phyloP scores from a whole-genome alignment of 768 basidiomycete species.

The Boletales sp. region DNA sequence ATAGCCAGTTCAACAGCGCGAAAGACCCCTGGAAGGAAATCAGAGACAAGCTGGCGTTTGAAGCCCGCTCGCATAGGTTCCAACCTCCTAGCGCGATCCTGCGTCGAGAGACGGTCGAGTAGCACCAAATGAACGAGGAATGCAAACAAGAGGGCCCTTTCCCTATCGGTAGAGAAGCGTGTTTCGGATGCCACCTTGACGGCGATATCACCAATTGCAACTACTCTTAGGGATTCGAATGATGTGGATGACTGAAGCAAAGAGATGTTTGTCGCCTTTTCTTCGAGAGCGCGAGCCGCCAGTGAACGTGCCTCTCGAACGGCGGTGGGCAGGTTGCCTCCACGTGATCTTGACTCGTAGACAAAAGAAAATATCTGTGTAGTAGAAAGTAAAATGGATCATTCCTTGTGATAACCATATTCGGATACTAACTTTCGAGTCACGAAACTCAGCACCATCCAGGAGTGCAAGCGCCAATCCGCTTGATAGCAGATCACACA shows the following conservation, averaged over 20 bases:
- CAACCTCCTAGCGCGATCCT: constrained; percentile 37
- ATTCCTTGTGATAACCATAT: not conserved
- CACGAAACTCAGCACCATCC: constrained; percentile 53
- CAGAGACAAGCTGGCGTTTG: constrained; percentile 25
- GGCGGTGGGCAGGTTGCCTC: constrained; percentile 3
- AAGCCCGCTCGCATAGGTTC: constrained; percentile 29
- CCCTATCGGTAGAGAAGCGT: not conserved
- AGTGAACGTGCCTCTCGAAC: constrained; percentile 5
- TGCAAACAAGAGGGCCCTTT: constrained; percentile 29
- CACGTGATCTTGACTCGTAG: constrained; percentile 37
- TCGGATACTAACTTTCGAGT: constrained; percentile 49
- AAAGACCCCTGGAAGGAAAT: constrained; percentile 43
- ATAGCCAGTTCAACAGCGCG: constrained; percentile 26
- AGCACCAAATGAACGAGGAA: constrained; percentile 39
- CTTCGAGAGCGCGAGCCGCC: constrained; percentile 13
- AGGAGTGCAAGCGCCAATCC: constrained; percentile 52
- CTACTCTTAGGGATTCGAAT: not conserved
- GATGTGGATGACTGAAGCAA: not conserved
- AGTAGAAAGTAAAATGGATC: not conserved
- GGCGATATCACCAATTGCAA: constrained; percentile 5
- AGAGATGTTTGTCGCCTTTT: not conserved
- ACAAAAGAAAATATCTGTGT: constrained; percentile 59
- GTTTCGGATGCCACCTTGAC: constrained; percentile 5
- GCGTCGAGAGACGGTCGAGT: constrained; percentile 35
- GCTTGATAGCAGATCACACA: constrained; percentile 46